These are phyloP conservation scores for Penicillium cosmopolitanum DNA, from an alignment of 495 filamentous ascomycete genomes.

Conservation along the genomic window DNA sequence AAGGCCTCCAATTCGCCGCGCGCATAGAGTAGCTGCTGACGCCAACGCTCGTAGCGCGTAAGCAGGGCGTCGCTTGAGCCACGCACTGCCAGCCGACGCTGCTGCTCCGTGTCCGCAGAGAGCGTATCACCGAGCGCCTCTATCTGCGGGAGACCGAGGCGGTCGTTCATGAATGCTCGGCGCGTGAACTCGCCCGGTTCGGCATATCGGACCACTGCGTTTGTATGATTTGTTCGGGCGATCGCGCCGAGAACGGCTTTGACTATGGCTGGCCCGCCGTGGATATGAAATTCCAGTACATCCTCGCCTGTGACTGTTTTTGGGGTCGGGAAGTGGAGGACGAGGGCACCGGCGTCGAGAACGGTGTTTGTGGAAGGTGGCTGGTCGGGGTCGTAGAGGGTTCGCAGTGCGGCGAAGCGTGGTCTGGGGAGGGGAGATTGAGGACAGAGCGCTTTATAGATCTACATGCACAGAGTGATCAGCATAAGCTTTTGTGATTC, in stretches of 20 bases:
- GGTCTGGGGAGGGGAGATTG: constrained; percentile 63
- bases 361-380: constrained; percentile 45
- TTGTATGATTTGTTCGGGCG: constrained; percentile 40
- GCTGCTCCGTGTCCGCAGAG: constrained; percentile 89
- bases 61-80: constrained; percentile 72
- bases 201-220: constrained; percentile 73
- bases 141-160: constrained; percentile 88
- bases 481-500: constrained; percentile 8
- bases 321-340: constrained; percentile 87
- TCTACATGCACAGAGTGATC: constrained; percentile 46
- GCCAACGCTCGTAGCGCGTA: constrained; percentile 85
- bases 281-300: constrained; percentile 88
- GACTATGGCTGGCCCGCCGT: constrained; percentile 88
- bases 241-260: constrained; percentile 84
- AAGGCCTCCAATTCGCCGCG: constrained; percentile 91
- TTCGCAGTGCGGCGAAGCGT: constrained; percentile 76
- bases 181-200: constrained; percentile 96
- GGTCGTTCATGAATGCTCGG: constrained; percentile 85
- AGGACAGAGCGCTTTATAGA: constrained; percentile 80
- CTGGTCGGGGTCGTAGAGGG: constrained; percentile 67
- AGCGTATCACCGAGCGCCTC: constrained; percentile 88
- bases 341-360: constrained; percentile 79
- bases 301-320: constrained; percentile 90
- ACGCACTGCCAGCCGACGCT: constrained; percentile 81
- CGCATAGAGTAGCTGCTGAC: constrained; percentile 73